Conservation (phyloP, 2,329 filamentous ascomycete genomes). For the Ceratocystis smalleyi region DNA sequence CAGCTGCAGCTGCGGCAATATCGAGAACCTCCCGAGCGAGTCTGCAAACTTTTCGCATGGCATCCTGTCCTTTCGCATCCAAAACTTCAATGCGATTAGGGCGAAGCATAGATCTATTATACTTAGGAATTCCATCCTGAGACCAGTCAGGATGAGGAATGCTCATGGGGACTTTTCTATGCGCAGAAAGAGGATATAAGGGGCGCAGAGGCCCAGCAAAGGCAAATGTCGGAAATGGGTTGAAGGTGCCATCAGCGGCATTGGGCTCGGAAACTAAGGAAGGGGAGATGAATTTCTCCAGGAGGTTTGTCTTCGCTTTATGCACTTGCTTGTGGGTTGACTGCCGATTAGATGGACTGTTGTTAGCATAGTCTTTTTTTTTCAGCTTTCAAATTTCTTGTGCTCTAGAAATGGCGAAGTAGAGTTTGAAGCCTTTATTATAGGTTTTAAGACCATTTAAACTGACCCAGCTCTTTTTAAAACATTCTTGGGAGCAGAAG, state of each 20-base stretch:
- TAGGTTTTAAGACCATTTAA: conserved; percentile 6
- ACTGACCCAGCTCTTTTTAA: conserved; percentile 94
- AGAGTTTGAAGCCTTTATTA: background rate
- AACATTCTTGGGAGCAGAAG: conserved; percentile 97
- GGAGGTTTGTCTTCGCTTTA: conserved; percentile 62
- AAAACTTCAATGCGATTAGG: conserved; percentile 72
- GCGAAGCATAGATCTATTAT: conserved; percentile 44
- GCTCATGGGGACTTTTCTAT: conserved; percentile 57
- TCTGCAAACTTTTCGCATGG: conserved; percentile 83
- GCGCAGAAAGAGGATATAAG: conserved; percentile 67
- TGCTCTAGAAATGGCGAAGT: too few relatives aligned
- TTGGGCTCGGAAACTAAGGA: conserved; percentile 81
- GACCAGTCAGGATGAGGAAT: conserved; percentile 83
- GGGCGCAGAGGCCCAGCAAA: conserved; percentile 73
- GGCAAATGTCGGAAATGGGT: conserved; percentile 77
- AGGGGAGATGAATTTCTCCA: conserved; percentile 59
- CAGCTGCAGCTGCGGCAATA: conserved; percentile 66
- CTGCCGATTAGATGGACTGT: background rate
- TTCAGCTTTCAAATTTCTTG: too few relatives aligned
- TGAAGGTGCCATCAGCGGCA: conserved; percentile 77
- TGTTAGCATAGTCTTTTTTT: background rate
- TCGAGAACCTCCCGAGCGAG: conserved; percentile 84
- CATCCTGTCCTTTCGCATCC: conserved; percentile 64
- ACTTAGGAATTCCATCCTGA: conserved; percentile 58
- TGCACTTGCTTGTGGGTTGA: conserved; percentile 38